phyloP scores from a whole-genome alignment of 179 eudicot species.

The Beta corolliflora region DNA sequence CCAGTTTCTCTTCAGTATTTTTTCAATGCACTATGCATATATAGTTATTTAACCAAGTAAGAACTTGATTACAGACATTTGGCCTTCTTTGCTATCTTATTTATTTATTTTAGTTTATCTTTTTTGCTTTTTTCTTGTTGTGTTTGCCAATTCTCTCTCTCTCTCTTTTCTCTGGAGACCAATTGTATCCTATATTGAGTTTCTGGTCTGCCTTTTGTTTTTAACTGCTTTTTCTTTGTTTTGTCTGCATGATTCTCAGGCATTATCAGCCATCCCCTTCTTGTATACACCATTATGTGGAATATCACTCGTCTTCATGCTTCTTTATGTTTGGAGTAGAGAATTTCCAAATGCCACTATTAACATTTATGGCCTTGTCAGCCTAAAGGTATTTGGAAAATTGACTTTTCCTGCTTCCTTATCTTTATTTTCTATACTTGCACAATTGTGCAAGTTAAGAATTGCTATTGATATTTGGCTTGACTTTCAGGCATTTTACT shows the following conservation, averaged over 20 bases:
- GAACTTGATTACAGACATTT: not conserved
- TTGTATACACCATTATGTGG: conserved; percentile 64
- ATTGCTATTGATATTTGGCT: not conserved
- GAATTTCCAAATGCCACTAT: conserved; percentile 87
- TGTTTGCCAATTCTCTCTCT: not conserved
- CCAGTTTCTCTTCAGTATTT: not conserved
- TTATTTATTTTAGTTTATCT: not conserved
- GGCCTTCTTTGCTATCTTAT: no score
- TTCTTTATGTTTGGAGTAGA: conserved; percentile 95
- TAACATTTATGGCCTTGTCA: conserved; percentile 83
- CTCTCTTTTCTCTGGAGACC: not conserved
- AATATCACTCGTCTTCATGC: conserved; percentile 94
- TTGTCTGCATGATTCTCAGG: conserved; percentile 40
- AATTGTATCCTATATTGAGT: not conserved
- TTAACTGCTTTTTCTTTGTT: not conserved
- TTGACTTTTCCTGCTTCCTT: not conserved
- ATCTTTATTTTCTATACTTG: not conserved
- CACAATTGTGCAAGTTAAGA: not conserved
- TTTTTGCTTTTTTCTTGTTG: not conserved
- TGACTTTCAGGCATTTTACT: conserved; percentile 80
- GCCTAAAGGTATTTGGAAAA: conserved; percentile 59
- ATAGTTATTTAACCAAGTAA: not conserved
- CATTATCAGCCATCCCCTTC: conserved; percentile 64
- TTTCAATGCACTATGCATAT: not conserved
- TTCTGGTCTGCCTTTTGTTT: not conserved